Evolutionary conservation across 176 grass and related monocot species (phyloP).

Genomic region (Oryza rufipogon): DNA sequence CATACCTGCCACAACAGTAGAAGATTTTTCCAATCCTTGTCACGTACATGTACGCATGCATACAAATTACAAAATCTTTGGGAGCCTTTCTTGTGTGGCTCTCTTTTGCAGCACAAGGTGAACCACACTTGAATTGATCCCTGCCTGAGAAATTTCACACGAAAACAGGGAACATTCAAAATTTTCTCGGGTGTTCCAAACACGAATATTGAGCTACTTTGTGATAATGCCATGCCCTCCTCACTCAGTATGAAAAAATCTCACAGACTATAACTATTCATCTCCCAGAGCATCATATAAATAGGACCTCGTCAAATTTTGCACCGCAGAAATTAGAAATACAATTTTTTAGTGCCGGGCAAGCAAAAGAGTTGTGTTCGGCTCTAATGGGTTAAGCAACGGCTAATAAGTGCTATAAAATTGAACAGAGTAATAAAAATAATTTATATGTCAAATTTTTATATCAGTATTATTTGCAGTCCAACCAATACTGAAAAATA

Average conservation of each 20-base stretch:
- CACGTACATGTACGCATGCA: not conserved
- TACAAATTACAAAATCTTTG: not conserved
- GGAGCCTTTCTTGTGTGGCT: not conserved
- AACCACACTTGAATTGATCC: not conserved
- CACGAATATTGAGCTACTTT: not conserved
- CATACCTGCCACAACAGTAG: not conserved
- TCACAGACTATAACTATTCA: not conserved
- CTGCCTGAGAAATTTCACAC: not conserved
- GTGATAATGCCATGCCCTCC: not conserved
- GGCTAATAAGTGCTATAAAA: too few relatives aligned
- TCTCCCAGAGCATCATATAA: not conserved
- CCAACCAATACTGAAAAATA: too few relatives aligned
- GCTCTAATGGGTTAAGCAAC: too few relatives aligned
- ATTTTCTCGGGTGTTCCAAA: not conserved
- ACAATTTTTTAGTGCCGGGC: not conserved
- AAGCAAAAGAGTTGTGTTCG: not conserved
- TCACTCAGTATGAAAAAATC: not conserved
- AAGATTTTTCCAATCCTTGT: not conserved
- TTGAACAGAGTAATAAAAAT: too few relatives aligned
- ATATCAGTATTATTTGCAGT: too few relatives aligned
- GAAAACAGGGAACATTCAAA: not conserved
- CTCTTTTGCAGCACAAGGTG: not conserved
- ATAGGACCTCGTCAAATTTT: not conserved
- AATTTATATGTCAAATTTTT: too few relatives aligned
- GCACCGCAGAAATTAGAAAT: not conserved